phyloP scores from a whole-genome alignment of 345 rosid species.

The Pugionium cornutum region DNA sequence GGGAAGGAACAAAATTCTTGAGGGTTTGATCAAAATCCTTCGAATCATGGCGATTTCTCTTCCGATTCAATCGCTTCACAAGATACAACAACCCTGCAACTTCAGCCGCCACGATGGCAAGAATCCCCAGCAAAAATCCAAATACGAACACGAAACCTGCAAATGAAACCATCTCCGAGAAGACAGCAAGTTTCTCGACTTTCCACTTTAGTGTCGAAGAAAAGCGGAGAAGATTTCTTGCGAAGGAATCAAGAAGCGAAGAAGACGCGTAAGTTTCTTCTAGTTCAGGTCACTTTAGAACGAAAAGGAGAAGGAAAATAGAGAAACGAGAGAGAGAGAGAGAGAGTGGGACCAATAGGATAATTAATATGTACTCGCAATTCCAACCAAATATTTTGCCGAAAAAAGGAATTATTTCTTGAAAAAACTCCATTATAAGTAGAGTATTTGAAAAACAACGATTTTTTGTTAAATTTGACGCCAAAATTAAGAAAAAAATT shows the following conservation, averaged over 20 bases:
- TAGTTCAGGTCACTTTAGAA: slow-evolving; percentile 20
- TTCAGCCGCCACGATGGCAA: slow-evolving; percentile 42
- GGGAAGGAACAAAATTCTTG: slow-evolving; percentile 43
- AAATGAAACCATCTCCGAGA: slow-evolving; percentile 37
- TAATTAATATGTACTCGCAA: slow-evolving; percentile 5
- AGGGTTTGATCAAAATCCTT: slow-evolving; percentile 16
- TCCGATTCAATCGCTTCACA: slow-evolving; percentile 45
- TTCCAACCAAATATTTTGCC: slow-evolving; percentile 14
- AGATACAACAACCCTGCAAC: slow-evolving; percentile 41
- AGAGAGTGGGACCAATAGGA: background rate
- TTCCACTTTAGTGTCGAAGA: background rate
- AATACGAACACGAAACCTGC: slow-evolving; percentile 36
- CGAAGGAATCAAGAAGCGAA: slow-evolving; percentile 27
- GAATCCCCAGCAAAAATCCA: slow-evolving; percentile 53
- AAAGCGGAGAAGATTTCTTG: slow-evolving; percentile 14
- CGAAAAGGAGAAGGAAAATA: background rate
- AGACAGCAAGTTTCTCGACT: background rate
- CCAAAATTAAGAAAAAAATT: too few species aligned
- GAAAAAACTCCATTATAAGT: background rate
- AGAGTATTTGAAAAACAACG: background rate
- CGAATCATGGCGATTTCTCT: slow-evolving; percentile 28
- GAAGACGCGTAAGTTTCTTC: slow-evolving; percentile 33
- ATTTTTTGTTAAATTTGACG: too few species aligned
- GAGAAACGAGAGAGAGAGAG: background rate
- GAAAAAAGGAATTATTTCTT: background rate